Evolutionary conservation across 495 filamentous ascomycete genomes (phyloP), one percentile per base, ranked within the genome.

Genomic region (Penicillium cinerascens): DNA sequence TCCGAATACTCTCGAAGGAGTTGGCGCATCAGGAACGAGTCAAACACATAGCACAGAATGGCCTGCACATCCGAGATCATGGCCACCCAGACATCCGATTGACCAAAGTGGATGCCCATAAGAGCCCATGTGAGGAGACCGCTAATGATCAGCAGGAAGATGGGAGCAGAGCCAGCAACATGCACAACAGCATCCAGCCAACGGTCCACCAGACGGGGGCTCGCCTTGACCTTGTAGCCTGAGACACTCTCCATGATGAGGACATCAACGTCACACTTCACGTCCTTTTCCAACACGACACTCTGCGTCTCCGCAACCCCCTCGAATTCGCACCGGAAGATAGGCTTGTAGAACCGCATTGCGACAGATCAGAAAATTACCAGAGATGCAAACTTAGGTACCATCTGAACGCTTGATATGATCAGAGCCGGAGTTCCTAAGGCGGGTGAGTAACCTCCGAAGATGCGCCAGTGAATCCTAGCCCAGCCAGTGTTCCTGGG

Each of bases 11-110:
- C 62, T 23, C 70, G 69, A 33, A 68, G 55, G 29, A 68, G 64
- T 51, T 74, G 71, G 20, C 71, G 56, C 58, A 70, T 68, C 22
- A 74, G 61, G 38, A 74, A 54, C 15, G 69, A 72, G 33, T 71
- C 71, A 18, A 66, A 70, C 3, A 69, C 52, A 47, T 74, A 74
- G 29, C 67, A 64, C 20, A 70, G 41, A 37, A 74, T 70, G 13
- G 71, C 68, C 47, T 67, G 65, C 6, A 59, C 59, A 48, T 74
- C 69, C 20, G 68, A 69, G 29, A 74, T 65, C 6, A 66, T 44
- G 43, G 68, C 68, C 27, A 69, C 60, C 71, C 71, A 74, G 27
- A 54, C 63, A 17, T 65, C 64, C 18, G 51, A 59, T 21, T 58
- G 37, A 0, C 66, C 64, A 47, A 52, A 70, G 1, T 47, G 47